Conservation (phyloP, 108 stramenopile genomes). For the Pseudonitzschia multistriata region DNA sequence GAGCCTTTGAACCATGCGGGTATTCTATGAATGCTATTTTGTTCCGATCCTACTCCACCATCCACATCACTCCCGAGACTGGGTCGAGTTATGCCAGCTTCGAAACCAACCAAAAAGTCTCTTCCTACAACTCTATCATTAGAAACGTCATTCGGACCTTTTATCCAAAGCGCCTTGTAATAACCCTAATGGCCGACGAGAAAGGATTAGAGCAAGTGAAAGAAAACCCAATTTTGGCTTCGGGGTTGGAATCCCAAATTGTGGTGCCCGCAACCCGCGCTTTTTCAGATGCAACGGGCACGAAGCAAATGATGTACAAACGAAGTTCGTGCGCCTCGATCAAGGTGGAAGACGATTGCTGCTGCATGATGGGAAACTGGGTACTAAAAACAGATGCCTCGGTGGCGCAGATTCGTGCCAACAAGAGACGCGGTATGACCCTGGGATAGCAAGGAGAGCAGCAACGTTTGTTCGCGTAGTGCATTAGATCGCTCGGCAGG, state of each 20-base stretch:
- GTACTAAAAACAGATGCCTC: constrained; percentile 46
- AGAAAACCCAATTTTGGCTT: constrained; percentile 68
- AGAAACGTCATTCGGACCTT: constrained; percentile 96
- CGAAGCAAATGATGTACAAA: constrained; percentile 62
- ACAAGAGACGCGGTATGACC: constrained; percentile 44
- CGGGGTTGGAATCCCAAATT: constrained; percentile 53
- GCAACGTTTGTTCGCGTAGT: neutral
- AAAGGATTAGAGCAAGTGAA: constrained; percentile 86
- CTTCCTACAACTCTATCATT: constrained; percentile 85
- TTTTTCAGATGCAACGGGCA: constrained; percentile 22
- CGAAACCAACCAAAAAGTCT: constrained; percentile 96
- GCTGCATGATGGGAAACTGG: constrained; percentile 94
- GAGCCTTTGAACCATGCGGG: constrained; percentile 98
- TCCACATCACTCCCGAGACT: constrained; percentile 99
- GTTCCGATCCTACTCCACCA: constrained; percentile 96
- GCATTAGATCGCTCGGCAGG: too few relatives aligned
- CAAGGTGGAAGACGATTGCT: constrained; percentile 86
- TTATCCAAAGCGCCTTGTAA: constrained; percentile 94
- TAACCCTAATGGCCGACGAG: constrained; percentile 99
- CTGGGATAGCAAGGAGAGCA: constrained; percentile 19
- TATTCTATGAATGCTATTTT: constrained; percentile 98
- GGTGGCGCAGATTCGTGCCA: constrained; percentile 33
- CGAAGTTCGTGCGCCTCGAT: constrained; percentile 75
- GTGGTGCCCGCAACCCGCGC: constrained; percentile 45
- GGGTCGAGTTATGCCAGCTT: constrained; percentile 96